Percentiles rank a stretch among this genome's conserved stretches.
These are phyloP conservation scores for Pyrenophora graminea DNA, from an alignment of 2,329 filamentous ascomycete species.

Conservation along the genomic window DNA sequence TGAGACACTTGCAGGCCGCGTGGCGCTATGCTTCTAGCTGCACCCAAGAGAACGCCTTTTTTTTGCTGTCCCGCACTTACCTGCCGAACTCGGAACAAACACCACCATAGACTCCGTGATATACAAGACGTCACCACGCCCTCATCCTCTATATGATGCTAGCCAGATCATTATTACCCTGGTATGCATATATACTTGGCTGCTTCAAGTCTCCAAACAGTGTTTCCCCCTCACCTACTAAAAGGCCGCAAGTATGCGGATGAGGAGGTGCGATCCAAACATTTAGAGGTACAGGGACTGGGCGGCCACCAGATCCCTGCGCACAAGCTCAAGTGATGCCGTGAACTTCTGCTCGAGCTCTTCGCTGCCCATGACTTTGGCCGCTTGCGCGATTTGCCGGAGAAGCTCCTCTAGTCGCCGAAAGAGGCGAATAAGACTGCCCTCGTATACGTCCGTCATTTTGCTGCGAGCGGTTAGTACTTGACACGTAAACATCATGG, in stretches of 20 bases:
- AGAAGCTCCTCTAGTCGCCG: slow-evolving; percentile 91
- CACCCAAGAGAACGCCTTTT: slow-evolving; percentile 23
- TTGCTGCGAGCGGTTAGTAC: slow-evolving; percentile 63
- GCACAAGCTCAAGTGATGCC: slow-evolving; percentile 78
- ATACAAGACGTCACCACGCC: slow-evolving; percentile 14
- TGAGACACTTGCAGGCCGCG: slow-evolving; percentile 18
- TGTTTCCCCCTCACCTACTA: too few relatives aligned
- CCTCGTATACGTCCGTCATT: slow-evolving; percentile 99
- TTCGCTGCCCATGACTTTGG: slow-evolving; percentile 97
- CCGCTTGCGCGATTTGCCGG: slow-evolving; percentile 91
- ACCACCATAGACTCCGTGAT: slow-evolving; percentile 11
- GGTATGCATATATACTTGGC: too few relatives aligned
- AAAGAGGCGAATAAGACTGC: slow-evolving; percentile 94
- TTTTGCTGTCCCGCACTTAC: slow-evolving; percentile 18
- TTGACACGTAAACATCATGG: background rate
- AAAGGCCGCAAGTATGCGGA: too few relatives aligned
- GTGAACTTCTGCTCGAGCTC: slow-evolving; percentile 94
- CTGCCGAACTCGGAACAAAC: slow-evolving; percentile 11
- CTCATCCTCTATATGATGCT: too few relatives aligned
- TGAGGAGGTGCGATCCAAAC: background rate
- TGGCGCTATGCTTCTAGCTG: slow-evolving; percentile 18
- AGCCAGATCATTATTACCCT: too few relatives aligned
- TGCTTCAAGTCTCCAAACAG: too few relatives aligned
- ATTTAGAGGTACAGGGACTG: slow-evolving; percentile 80
- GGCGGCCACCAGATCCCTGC: slow-evolving; percentile 91